phyloP scores from a whole-genome alignment of 306 rosid species.

The Cotoneaster glaucophyllus region DNA sequence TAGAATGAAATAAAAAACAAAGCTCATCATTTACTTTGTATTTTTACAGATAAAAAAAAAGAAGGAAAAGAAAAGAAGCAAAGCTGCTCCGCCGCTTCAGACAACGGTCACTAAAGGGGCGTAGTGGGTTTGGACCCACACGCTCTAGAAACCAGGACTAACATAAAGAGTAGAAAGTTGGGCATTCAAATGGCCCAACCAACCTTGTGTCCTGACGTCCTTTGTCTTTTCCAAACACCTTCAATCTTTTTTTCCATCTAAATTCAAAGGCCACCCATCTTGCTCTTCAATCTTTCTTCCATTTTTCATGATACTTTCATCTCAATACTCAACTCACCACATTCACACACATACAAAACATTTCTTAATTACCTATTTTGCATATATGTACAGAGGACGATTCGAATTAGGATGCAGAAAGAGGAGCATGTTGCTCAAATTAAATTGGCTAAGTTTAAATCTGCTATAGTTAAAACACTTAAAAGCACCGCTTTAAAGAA shows the following conservation, averaged over 20 bases:
- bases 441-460: too few relatives aligned
- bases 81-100: neutral
- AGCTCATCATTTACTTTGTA: too few relatives aligned
- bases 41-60: too few relatives aligned
- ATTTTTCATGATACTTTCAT: neutral
- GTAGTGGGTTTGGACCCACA: conserved; percentile 10
- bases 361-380: neutral
- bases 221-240: conserved; percentile 8
- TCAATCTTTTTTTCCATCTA: neutral
- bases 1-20: too few relatives aligned
- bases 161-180: neutral
- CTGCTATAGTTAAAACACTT: too few relatives aligned
- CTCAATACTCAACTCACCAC: neutral
- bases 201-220: conserved; percentile 32
- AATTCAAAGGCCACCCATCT: neutral
- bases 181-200: conserved; percentile 9
- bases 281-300: neutral
- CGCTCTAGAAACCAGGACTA: neutral
- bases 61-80: neutral
- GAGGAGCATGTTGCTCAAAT: too few relatives aligned
- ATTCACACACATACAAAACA: neutral
- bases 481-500: too few relatives aligned
- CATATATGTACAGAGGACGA: too few relatives aligned
- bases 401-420: too few relatives aligned
- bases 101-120: conserved; percentile 21